A percentile compares a stretch with the other conserved stretches of the same genome.
phyloP scores from a whole-genome alignment of 78 protist species.

The Chrysochromulina tobinii region DNA sequence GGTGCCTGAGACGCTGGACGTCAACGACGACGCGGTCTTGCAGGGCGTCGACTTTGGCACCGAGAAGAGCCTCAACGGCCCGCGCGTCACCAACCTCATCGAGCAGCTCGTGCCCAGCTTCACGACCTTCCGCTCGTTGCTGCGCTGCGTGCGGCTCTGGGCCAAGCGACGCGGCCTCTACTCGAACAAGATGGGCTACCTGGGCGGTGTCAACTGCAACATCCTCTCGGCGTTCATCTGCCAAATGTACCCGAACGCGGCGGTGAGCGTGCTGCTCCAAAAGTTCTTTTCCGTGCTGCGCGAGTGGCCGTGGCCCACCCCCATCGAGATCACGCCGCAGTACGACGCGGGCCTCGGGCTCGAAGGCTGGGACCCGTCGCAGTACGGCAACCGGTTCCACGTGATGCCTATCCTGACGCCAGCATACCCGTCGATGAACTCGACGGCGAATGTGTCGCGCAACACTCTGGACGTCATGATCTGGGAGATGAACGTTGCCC shows the following conservation, averaged over 20 bases:
- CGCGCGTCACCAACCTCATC: conserved; percentile 90
- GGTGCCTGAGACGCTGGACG: conserved; percentile 26
- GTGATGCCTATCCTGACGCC: conserved; percentile 97
- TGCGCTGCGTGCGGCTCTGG: conserved; percentile 93
- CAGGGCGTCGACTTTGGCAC: conserved; percentile 65
- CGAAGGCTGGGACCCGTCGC: conserved; percentile 19
- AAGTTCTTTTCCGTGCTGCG: conserved; percentile 84
- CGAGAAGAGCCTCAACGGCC: conserved; percentile 47
- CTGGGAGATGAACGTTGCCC: conserved; percentile 36
- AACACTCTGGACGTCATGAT: conserved; percentile 85
- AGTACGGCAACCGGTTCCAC: conserved; percentile 51
- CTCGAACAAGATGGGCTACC: conserved; percentile 74
- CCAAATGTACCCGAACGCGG: conserved; percentile 93
- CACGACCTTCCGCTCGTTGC: conserved; percentile 76
- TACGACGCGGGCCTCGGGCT: background rate
- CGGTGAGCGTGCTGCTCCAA: conserved; percentile 71
- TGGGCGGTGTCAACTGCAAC: conserved; percentile 97
- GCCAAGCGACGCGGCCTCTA: conserved; percentile 89
- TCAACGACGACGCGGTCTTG: conserved; percentile 32
- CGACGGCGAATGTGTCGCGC: conserved; percentile 83
- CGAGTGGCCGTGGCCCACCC: conserved; percentile 65
- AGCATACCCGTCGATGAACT: conserved; percentile 94
- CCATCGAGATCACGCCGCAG: background rate
- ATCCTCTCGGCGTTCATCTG: conserved; percentile 89
- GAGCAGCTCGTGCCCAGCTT: conserved; percentile 85